These are phyloP conservation scores for Citrus inodora DNA, from an alignment of 345 rosid genomes.

Conservation along the genomic window DNA sequence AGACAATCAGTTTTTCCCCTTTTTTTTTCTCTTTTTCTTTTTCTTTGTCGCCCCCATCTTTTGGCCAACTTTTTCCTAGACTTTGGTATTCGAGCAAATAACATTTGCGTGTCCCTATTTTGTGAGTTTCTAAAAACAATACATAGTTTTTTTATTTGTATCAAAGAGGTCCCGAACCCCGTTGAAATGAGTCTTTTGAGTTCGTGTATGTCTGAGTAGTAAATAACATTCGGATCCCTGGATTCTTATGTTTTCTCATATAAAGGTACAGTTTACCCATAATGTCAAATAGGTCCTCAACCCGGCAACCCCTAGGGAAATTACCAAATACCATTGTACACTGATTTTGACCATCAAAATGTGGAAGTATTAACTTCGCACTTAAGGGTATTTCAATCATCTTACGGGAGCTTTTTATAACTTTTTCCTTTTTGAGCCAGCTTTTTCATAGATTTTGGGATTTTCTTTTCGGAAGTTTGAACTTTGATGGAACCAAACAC, in stretches of 20 bases:
- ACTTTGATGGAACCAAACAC: conserved; percentile 18
- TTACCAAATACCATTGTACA: neutral
- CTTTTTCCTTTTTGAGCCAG: neutral
- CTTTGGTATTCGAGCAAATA: neutral
- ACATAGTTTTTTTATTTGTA: too few species aligned
- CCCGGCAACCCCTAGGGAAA: neutral
- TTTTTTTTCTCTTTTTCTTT: neutral
- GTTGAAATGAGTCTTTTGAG: too few species aligned
- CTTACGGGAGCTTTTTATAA: neutral
- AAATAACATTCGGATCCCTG: neutral
- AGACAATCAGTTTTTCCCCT: neutral
- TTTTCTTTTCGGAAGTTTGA: conserved; percentile 14
- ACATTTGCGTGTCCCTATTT: neutral
- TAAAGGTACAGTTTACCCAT: too few species aligned
- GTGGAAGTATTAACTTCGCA: neutral
- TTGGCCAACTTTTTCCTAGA: conserved; percentile 5
- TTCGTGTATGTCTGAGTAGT: neutral
- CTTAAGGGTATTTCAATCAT: neutral
- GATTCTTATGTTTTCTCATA: too few species aligned
- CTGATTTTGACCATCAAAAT: too few species aligned
- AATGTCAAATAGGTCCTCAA: neutral
- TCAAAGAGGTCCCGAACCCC: too few species aligned
- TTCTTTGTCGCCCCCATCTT: neutral
- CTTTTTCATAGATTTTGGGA: conserved; percentile 8
- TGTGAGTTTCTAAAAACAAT: too few species aligned